phyloP scores from a whole-genome alignment of 108 stramenopile genomes.

The Pseudonitzschia delicatissima region DNA sequence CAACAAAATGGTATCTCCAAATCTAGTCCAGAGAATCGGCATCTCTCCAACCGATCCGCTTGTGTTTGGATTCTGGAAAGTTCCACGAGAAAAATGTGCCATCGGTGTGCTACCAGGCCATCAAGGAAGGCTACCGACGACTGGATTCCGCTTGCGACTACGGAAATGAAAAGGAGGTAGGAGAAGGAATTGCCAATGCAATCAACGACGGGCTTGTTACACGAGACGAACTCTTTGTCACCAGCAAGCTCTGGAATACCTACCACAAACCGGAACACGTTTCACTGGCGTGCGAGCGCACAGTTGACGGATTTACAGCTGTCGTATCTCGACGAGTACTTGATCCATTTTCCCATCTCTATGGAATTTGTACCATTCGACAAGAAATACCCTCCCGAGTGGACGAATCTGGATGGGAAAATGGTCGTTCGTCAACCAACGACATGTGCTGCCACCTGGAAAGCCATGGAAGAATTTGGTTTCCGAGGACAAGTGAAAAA shows the following conservation, averaged over 20 bases:
- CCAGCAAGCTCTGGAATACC: conserved; percentile 94
- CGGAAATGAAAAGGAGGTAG: conserved; percentile 90
- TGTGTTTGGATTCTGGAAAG: conserved; percentile 88
- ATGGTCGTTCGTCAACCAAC: conserved; percentile 77
- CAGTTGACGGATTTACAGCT: conserved; percentile 81
- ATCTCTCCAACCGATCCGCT: conserved; percentile 56
- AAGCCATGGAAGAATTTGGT: conserved; percentile 80
- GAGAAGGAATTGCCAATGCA: conserved; percentile 79
- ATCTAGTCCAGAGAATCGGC: no score
- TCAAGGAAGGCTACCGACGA: conserved; percentile 79
- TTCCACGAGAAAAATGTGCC: conserved; percentile 52
- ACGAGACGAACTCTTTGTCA: conserved; percentile 85
- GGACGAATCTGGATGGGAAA: conserved; percentile 81
- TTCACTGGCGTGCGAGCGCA: conserved; percentile 54
- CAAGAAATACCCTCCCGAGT: conserved; percentile 91
- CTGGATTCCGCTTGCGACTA: conserved; percentile 96
- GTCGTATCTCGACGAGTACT: conserved; percentile 89
- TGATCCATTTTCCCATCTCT: conserved; percentile 93
- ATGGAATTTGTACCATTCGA: conserved; percentile 88
- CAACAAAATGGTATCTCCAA: no score
- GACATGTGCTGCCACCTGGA: conserved; percentile 85
- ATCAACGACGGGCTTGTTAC: conserved; percentile 65
- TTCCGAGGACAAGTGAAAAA: conserved; percentile 48
- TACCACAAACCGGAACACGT: conserved; percentile 90
- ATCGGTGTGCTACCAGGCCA: conserved; percentile 77